Conservation (phyloP, 345 rosid species). For the Brassica napus region DNA sequence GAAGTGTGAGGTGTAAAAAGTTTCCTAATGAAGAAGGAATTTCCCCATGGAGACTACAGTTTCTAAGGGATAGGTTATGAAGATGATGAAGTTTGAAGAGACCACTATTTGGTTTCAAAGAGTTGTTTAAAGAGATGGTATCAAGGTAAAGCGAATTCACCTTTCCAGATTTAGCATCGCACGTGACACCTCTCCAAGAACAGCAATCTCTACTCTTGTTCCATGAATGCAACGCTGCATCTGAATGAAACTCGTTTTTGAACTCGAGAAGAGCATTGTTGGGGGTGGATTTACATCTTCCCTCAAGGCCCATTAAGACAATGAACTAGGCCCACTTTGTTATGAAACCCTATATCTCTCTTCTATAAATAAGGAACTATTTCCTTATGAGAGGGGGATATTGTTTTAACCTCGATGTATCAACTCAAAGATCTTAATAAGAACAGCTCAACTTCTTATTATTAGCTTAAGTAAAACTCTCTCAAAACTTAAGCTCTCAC, state of each 20-base stretch:
- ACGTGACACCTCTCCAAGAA: not conserved
- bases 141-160: not conserved
- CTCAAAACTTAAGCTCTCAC: too few relatives aligned
- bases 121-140: not conserved
- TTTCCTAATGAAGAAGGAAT: not conserved
- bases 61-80: not conserved
- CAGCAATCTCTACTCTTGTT: not conserved
- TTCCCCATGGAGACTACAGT: not conserved
- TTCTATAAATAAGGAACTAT: too few relatives aligned
- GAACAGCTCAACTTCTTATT: too few relatives aligned
- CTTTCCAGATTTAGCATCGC: not conserved
- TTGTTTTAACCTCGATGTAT: too few relatives aligned
- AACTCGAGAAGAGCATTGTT: not conserved
- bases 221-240: not conserved
- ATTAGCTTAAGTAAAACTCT: too few relatives aligned
- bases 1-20: not conserved
- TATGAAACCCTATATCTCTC: too few relatives aligned
- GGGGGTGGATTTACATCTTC: too few relatives aligned
- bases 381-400: too few relatives aligned
- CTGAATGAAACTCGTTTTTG: not conserved
- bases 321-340: too few relatives aligned
- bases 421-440: too few relatives aligned
- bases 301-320: too few relatives aligned
- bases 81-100: not conserved
- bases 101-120: not conserved